These are phyloP conservation scores for Oryza longistaminata DNA, from an alignment of 176 grass and related monocot genomes.

Conservation along the genomic window DNA sequence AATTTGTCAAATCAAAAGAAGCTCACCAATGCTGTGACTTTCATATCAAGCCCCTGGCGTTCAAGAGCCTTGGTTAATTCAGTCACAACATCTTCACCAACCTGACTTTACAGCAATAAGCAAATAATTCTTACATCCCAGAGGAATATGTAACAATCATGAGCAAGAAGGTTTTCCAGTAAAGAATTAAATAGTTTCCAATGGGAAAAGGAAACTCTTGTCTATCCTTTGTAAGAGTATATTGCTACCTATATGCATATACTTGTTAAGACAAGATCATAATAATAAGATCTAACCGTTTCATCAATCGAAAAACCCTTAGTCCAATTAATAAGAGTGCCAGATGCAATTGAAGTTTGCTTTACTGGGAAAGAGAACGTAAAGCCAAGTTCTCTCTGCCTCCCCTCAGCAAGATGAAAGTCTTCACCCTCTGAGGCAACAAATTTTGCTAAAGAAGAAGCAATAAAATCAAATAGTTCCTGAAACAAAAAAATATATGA, in stretches of 20 bases:
- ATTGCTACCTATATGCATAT: background rate
- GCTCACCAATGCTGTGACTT: constrained; percentile 62
- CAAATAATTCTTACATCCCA: background rate
- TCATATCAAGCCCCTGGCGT: constrained; percentile 67
- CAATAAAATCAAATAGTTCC: constrained; percentile 90
- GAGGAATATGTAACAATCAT: background rate
- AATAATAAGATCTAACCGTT: constrained; percentile 42
- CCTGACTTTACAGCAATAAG: constrained; percentile 24
- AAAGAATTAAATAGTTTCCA: background rate
- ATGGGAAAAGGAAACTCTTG: background rate
- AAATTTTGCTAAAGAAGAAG: constrained; percentile 63
- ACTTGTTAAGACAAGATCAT: background rate
- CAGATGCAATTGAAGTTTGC: constrained; percentile 69
- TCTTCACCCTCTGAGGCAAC: constrained; percentile 67
- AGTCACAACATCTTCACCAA: constrained; percentile 64
- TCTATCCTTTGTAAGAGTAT: background rate
- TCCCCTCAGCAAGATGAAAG: constrained; percentile 63
- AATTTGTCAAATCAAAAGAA: background rate
- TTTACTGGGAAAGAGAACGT: constrained; percentile 93
- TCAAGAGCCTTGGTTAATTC: constrained; percentile 67
- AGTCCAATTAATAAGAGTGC: constrained; percentile 90
- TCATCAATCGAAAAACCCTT: constrained; percentile 78
- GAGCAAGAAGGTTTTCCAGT: background rate
- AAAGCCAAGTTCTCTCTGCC: constrained; percentile 74
- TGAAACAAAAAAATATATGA: constrained; percentile 44